These are phyloP conservation scores for Verticillium zaregamsianum DNA, from an alignment of 2,329 filamentous ascomycete genomes.

Conservation along the genomic window DNA sequence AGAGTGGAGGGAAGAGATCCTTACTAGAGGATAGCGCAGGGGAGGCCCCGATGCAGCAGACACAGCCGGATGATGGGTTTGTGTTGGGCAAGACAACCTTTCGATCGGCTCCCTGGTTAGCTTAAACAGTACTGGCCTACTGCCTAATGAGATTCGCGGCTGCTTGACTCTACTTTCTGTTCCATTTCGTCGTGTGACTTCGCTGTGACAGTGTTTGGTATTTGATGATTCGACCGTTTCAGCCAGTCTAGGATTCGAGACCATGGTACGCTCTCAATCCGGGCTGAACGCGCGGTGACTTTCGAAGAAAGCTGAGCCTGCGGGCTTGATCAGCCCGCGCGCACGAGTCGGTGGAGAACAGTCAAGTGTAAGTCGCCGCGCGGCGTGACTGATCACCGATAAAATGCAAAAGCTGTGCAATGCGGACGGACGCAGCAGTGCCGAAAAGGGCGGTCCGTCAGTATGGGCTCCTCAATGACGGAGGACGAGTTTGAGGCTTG, in stretches of 20 bases:
- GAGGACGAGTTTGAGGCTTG: neutral
- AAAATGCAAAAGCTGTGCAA: no score
- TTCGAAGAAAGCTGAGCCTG: no score
- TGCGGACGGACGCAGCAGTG: no score
- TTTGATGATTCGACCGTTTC: neutral
- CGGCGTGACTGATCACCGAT: no score
- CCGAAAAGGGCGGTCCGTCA: no score
- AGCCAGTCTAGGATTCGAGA: neutral
- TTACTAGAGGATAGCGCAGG: constrained; percentile 3
- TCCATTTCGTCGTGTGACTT: neutral
- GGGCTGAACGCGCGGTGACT: no score
- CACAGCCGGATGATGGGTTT: neutral
- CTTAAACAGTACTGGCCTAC: constrained; percentile 4
- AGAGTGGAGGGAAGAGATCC: neutral
- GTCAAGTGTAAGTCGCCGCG: no score
- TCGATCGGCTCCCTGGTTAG: neutral
- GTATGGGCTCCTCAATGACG: neutral
- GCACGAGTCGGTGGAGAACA: no score
- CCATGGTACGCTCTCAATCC: no score
- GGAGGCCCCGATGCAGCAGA: neutral
- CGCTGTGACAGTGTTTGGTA: neutral
- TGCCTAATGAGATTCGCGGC: constrained; percentile 4
- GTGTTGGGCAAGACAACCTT: neutral
- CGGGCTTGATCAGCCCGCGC: no score
- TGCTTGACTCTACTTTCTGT: constrained; percentile 1